phyloP scores from a whole-genome alignment of 73 alveolate species.

The Paramecium sonneborni region DNA sequence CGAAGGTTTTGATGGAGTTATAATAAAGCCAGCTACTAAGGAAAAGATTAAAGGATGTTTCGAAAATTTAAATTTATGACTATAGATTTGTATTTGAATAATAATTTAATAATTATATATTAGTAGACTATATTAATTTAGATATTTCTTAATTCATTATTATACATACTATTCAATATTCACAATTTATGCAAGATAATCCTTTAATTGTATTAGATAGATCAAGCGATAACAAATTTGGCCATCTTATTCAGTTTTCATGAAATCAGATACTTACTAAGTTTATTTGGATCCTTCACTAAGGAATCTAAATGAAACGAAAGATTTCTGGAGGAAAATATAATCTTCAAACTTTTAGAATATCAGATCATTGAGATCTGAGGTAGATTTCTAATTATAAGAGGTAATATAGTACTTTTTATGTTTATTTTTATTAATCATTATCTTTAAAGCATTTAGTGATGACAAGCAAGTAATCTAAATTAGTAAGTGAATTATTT shows the following conservation, averaged over 20 bases:
- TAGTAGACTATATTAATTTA: neutral
- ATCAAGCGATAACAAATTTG: slow-evolving; percentile 2
- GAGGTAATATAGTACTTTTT: neutral
- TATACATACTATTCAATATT: slow-evolving; percentile 41
- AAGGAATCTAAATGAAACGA: neutral
- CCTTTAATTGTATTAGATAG: neutral
- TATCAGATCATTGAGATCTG: neutral
- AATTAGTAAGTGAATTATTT: neutral
- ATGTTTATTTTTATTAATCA: neutral
- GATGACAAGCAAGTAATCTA: neutral
- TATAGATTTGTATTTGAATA: neutral
- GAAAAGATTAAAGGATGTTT: neutral
- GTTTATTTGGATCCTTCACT: neutral
- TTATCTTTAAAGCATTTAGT: neutral
- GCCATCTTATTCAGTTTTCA: neutral
- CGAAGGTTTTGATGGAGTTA: slow-evolving; percentile 32
- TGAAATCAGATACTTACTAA: neutral
- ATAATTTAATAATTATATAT: neutral
- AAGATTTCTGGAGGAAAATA: neutral
- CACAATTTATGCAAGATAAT: neutral
- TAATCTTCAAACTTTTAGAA: slow-evolving; percentile 32
- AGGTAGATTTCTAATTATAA: neutral
- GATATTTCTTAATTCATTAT: neutral
- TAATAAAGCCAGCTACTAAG: slow-evolving; percentile 21
- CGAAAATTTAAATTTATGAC: slow-evolving; percentile 22